Conservation (phyloP, 2,329 filamentous ascomycete species). For the Claviceps lovelessii region DNA sequence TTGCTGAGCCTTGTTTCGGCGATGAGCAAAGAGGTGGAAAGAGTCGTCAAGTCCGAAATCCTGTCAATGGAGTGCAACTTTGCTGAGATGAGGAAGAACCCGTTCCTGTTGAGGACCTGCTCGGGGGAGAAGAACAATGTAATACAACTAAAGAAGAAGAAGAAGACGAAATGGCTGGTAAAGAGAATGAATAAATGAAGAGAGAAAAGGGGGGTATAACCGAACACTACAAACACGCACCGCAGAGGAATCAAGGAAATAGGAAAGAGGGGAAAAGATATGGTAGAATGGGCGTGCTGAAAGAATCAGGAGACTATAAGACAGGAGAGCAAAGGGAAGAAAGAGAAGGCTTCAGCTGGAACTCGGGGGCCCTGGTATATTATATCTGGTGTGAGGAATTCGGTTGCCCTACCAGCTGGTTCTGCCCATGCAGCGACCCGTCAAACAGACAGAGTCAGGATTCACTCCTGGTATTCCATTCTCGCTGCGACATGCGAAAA, state of each 20-base stretch:
- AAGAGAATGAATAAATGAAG: no score
- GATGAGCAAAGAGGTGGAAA: no score
- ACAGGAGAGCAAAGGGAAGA: background rate
- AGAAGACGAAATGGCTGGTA: no score
- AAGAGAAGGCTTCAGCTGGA: no score
- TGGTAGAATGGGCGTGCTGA: background rate
- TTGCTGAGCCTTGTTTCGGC: no score
- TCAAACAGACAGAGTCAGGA: background rate
- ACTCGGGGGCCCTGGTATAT: background rate
- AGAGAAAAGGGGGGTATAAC: no score
- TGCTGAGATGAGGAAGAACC: no score
- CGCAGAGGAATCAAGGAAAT: background rate
- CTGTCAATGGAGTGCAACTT: constrained; percentile 6
- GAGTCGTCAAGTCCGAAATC: background rate
- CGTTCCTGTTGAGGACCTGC: constrained; percentile 6
- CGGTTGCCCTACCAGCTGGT: no score
- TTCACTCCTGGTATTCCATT: background rate
- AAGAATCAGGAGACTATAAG: background rate
- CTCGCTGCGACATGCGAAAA: background rate
- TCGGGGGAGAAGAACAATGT: background rate
- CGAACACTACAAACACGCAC: no score
- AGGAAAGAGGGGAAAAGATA: no score
- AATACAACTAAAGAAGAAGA: no score
- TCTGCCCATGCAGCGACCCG: background rate
- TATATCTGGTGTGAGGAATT: background rate